Conservation (phyloP, 495 filamentous ascomycete species). For the Saxophila tyrrhenica region DNA sequence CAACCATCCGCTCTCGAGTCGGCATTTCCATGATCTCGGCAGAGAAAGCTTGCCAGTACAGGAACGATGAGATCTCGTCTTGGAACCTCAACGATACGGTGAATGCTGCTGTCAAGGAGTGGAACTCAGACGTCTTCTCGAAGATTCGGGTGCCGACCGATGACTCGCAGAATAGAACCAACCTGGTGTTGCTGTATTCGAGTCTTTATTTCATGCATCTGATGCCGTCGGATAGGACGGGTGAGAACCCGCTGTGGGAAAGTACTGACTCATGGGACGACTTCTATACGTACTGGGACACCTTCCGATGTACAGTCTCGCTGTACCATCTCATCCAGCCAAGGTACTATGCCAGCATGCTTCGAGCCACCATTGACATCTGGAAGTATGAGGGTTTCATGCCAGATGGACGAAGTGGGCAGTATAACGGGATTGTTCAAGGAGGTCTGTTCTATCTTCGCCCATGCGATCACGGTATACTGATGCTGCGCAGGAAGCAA, state of each 20-base stretch:
- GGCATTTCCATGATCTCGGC: constrained; percentile 28
- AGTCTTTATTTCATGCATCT: constrained; percentile 28
- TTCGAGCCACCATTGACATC: constrained; percentile 27
- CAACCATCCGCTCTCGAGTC: constrained; percentile 23
- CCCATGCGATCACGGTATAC: neutral
- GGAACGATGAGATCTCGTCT: constrained; percentile 23
- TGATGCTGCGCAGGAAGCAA: constrained; percentile 15
- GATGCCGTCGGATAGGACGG: constrained; percentile 26
- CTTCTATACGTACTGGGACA: constrained; percentile 31
- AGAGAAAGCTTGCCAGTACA: constrained; percentile 28
- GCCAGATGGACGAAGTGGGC: constrained; percentile 26
- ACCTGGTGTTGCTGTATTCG: constrained; percentile 26
- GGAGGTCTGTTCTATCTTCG: constrained; percentile 15
- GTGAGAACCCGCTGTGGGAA: constrained; percentile 30
- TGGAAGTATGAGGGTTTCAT: constrained; percentile 27
- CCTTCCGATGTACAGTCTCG: constrained; percentile 25
- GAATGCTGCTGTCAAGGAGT: constrained; percentile 20
- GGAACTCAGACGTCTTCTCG: constrained; percentile 30
- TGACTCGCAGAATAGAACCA: constrained; percentile 21
- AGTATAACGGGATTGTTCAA: constrained; percentile 30
- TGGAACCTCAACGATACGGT: constrained; percentile 25
- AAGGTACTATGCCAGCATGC: constrained; percentile 21
- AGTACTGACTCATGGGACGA: constrained; percentile 20
- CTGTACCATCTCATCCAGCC: constrained; percentile 29
- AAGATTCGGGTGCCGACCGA: constrained; percentile 24